Evolutionary conservation across 1,139 yeast species (phyloP).

Genomic region (Saccharomyces hybrid): DNA sequence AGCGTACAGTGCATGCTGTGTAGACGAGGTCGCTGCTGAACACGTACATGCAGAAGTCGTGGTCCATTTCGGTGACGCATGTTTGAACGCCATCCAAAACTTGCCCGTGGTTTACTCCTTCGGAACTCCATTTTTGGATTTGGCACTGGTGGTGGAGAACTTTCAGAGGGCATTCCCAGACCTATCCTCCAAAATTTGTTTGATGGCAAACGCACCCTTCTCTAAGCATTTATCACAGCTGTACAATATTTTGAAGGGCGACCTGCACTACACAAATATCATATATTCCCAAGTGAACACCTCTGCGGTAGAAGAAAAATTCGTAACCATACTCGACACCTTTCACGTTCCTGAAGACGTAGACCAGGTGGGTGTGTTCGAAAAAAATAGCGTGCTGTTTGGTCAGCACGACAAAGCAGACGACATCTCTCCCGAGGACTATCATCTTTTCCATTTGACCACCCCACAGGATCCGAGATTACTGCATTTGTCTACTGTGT

Average conservation of each 20-base stretch:
- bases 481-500: slow-evolving; percentile 65
- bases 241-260: slow-evolving; percentile 30
- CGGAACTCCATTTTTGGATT: slow-evolving; percentile 54
- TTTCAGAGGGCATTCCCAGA: slow-evolving; percentile 38
- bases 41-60: slow-evolving; percentile 83
- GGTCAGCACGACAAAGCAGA: slow-evolving; percentile 4
- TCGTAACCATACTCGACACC: slow-evolving; percentile 40
- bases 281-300: slow-evolving; percentile 45
- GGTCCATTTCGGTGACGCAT: slow-evolving; percentile 92
- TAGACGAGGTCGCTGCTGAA: slow-evolving; percentile 94
- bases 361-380: slow-evolving; percentile 14
- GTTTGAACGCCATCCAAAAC: slow-evolving; percentile 68
- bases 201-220: slow-evolving; percentile 66
- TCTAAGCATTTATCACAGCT: slow-evolving; percentile 38
- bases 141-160: slow-evolving; percentile 29
- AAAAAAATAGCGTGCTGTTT: slow-evolving; percentile 26
- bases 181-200: slow-evolving; percentile 37
- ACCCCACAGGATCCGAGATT: slow-evolving; percentile 73
- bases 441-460: slow-evolving; percentile 60
- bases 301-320: slow-evolving; percentile 21
- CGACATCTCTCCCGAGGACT: slow-evolving; percentile 30
- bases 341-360: slow-evolving; percentile 16
- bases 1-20: slow-evolving; percentile 90
- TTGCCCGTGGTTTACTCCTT: slow-evolving; percentile 70
- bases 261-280: slow-evolving; percentile 37